These are phyloP conservation scores for Penicillium arizonense DNA, from an alignment of 495 filamentous ascomycete species.

Conservation along the genomic window DNA sequence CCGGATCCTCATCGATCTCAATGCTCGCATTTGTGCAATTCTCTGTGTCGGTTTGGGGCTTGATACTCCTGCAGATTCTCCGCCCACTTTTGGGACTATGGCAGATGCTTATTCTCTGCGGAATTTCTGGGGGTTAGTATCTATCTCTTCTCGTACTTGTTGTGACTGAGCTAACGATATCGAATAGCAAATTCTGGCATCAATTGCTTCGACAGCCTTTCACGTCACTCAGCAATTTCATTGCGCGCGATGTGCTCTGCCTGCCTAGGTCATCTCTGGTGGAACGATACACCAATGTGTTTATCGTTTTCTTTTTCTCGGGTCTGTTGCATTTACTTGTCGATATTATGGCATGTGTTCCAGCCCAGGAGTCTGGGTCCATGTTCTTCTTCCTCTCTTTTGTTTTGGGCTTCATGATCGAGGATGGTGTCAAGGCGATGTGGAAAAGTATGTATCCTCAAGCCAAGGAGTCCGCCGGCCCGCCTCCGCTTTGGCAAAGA, in stretches of 20 bases:
- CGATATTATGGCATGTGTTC: slow-evolving; percentile 18
- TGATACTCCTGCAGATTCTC: slow-evolving; percentile 22
- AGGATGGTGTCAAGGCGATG: slow-evolving; percentile 27
- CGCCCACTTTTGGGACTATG: slow-evolving; percentile 30
- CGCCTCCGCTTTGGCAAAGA: slow-evolving; percentile 8
- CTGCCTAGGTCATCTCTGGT: slow-evolving; percentile 24
- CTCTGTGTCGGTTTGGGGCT: slow-evolving; percentile 9
- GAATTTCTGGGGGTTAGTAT: slow-evolving; percentile 31
- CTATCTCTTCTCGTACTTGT: not conserved
- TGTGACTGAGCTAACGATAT: not conserved
- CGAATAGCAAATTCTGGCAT: slow-evolving; percentile 42
- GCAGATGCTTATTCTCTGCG: slow-evolving; percentile 32
- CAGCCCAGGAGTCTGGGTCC: slow-evolving; percentile 15
- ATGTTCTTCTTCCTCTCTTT: slow-evolving; percentile 33
- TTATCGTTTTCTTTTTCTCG: slow-evolving; percentile 34
- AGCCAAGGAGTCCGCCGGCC: not conserved
- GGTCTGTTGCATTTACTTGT: slow-evolving; percentile 25
- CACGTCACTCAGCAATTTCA: slow-evolving; percentile 23
- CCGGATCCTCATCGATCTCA: slow-evolving; percentile 13
- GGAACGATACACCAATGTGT: slow-evolving; percentile 32
- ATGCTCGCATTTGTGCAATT: slow-evolving; percentile 16
- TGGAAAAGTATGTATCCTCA: slow-evolving; percentile 5
- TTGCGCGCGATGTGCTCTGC: slow-evolving; percentile 22
- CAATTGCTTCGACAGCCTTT: slow-evolving; percentile 32
- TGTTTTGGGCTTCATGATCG: slow-evolving; percentile 28